Evolutionary conservation across 2,329 filamentous ascomycete species (phyloP).

Genomic region (Xylariales sp.): DNA sequence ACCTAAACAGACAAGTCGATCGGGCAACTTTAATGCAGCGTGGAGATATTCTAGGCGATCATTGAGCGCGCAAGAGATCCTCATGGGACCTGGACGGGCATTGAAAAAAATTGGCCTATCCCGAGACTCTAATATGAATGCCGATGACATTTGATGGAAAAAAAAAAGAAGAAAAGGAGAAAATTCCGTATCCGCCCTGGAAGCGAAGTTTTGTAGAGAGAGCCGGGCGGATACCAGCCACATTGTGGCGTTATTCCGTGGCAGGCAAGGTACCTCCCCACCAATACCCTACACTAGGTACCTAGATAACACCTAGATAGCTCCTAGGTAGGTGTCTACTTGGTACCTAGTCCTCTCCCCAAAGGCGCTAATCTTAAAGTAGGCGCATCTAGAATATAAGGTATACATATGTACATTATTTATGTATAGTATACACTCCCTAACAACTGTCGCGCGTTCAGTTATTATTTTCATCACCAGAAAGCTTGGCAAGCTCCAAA

Average conservation of each 20-base stretch:
- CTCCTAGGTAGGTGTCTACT: constrained; percentile 9
- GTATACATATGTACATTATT: too few species aligned
- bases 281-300: background rate
- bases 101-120: constrained; percentile 77
- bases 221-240: constrained; percentile 33
- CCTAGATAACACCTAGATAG: background rate
- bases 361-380: too few species aligned
- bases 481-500: constrained; percentile 19
- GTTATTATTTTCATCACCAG: constrained; percentile 28
- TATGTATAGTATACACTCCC: too few species aligned
- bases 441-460: constrained; percentile 9
- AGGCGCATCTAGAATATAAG: too few species aligned
- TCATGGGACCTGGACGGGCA: constrained; percentile 89
- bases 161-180: constrained; percentile 60
- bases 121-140: constrained; percentile 99
- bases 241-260: constrained; percentile 22
- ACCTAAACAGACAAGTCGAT: constrained; percentile 56
- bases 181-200: constrained; percentile 34
- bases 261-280: background rate
- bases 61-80: constrained; percentile 96
- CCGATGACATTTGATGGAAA: constrained; percentile 78
- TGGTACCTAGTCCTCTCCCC: background rate
- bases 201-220: constrained; percentile 27
- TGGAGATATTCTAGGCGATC: constrained; percentile 88
- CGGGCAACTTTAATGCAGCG: constrained; percentile 79